Evolutionary conservation across 2,329 filamentous ascomycete genomes (phyloP).

Genomic region (Berkeleyomyces basicola): DNA sequence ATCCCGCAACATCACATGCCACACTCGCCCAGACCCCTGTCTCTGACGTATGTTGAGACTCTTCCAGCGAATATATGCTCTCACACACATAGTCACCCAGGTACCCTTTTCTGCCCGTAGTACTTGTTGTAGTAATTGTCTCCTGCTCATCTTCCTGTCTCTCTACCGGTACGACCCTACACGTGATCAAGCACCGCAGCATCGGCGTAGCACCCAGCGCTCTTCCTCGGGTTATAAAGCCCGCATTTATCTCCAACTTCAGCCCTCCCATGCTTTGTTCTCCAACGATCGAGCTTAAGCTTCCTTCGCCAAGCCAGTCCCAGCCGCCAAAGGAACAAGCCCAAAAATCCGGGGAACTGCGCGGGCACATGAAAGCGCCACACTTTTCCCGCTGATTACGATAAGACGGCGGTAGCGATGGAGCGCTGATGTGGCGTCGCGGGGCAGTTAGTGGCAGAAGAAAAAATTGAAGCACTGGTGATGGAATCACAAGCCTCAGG

Average conservation of each 20-base stretch:
- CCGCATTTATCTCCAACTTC: neutral
- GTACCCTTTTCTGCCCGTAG: no score
- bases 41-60: neutral
- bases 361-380: neutral
- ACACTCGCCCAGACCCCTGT: neutral
- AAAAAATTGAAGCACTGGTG: neutral
- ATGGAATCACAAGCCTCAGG: neutral
- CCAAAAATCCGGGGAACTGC: neutral
- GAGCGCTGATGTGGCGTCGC: neutral
- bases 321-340: neutral
- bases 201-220: neutral
- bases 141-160: neutral
- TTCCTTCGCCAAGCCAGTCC: neutral
- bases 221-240: neutral
- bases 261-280: neutral
- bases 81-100: neutral
- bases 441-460: neutral
- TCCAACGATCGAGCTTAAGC: neutral
- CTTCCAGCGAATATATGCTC: neutral
- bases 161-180: neutral
- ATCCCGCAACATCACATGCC: neutral
- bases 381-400: neutral
- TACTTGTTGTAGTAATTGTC: no score
- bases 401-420: neutral
- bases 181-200: neutral